Base-by-base conservation (phyloP, 257 asterid species). In the Lavandula angustifolia region DNA sequence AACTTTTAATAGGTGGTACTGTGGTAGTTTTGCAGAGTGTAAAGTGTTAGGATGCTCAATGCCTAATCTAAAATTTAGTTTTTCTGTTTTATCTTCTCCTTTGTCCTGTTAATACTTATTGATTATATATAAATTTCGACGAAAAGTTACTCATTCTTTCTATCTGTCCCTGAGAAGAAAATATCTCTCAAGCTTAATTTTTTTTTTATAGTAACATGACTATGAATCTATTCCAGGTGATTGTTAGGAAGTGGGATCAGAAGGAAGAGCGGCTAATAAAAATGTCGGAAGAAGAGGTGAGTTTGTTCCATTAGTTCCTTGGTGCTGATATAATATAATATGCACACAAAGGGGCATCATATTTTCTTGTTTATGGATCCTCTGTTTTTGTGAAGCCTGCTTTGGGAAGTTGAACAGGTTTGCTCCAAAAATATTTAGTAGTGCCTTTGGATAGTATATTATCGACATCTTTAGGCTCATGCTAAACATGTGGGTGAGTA, bases 231-330 rank as follows among this genome's bases (percentile, higher is more conserved):
- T 60, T 53, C 55, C 81, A 94, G 99, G 96, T 86, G 69, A 68
- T 90, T 60, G 84, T 87, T 60, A 82, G 88, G 73, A 90, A 76
- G 78, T 94, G 99, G 99, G 90, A 87, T 72, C 66, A 66, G 53
- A 72, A 75, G 43, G 92, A 85, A 65, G 99, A 90, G 79, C 73
- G 79, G 46, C 70, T 94, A 50, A 68, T 84, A 75, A 87, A 80
- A 73, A 51, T 87, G 66, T 58, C 82, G 1, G 97, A 85, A 60
- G 99, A 89, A 64, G 96, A 89, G 89, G 99, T 87, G 69, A 66
- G 79, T 62, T 61, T 34, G 37, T 72, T 40, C 47, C 40, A 13
- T 41, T 55, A 67, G 13, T 16, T 62, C 52, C 16, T 70, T 72
- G 47, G 53, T 65, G 42, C 66, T 31, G 31, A 37, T 66, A 42